A percentile compares a stretch with the other conserved stretches of the same genome.
These are phyloP conservation scores for Middelhovenomyces tepae DNA, from an alignment of 805 yeast genomes.

Conservation along the genomic window DNA sequence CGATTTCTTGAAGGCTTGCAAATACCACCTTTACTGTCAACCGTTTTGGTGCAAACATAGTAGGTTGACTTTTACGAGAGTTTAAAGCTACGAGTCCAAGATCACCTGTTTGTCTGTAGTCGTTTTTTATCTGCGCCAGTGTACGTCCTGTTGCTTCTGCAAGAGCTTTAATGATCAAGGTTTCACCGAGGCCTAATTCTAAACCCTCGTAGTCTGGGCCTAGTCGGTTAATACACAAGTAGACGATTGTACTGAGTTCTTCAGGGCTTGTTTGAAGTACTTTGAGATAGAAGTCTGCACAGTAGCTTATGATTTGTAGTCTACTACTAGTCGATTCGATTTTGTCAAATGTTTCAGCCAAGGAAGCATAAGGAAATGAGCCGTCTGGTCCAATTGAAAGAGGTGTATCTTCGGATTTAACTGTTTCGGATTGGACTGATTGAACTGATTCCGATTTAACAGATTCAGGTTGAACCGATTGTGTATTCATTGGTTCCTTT, in stretches of 20 bases:
- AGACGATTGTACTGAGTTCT: conserved; percentile 61
- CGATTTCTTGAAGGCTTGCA: conserved; percentile 63
- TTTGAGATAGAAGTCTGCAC: conserved; percentile 62
- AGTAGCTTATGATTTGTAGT: conserved; percentile 66
- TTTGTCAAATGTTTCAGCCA: conserved; percentile 61
- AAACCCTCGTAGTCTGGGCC: conserved; percentile 96
- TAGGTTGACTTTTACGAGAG: conserved; percentile 76
- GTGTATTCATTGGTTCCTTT: too few species aligned
- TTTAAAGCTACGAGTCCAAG: conserved; percentile 80
- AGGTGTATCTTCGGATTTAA: too few species aligned
- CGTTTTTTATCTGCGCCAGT: conserved; percentile 56
- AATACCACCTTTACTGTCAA: conserved; percentile 69
- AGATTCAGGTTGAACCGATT: too few species aligned
- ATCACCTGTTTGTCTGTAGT: conserved; percentile 77
- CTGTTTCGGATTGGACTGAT: too few species aligned
- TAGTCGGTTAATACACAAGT: conserved; percentile 75
- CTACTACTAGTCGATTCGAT: conserved; percentile 78
- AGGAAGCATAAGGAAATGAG: conserved; percentile 31
- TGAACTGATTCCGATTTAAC: too few species aligned
- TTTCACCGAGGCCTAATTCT: conserved; percentile 91
- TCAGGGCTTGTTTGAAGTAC: conserved; percentile 48
- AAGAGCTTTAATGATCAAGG: conserved; percentile 76
- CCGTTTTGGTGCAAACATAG: conserved; percentile 88
- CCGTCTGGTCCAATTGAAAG: too few species aligned
- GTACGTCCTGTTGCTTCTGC: conserved; percentile 86